Percentiles rank a stretch among this genome's conserved stretches.
These are phyloP conservation scores for Saccharum hybrid DNA, from an alignment of 202 grass and related monocot species.

Conservation along the genomic window DNA sequence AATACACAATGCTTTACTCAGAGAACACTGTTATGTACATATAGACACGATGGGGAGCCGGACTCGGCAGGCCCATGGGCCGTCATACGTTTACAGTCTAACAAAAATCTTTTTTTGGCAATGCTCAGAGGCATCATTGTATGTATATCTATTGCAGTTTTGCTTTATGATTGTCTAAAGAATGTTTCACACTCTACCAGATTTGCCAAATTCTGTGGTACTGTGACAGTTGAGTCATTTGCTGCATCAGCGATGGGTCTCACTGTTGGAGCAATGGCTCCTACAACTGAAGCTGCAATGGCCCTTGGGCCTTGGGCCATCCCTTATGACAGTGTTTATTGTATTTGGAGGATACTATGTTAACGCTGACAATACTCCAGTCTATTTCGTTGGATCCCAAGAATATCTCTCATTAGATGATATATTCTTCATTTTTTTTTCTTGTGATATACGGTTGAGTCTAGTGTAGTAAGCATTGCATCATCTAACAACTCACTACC, in stretches of 20 bases:
- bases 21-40: no score
- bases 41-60: no score
- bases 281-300: slow-evolving; percentile 91
- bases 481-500: slow-evolving; percentile 19
- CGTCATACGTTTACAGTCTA: no score
- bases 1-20: no score
- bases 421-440: slow-evolving; percentile 38
- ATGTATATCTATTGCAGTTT: background rate
- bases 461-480: background rate
- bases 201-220: slow-evolving; percentile 93
- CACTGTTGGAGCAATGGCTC: slow-evolving; percentile 90
- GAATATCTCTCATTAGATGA: slow-evolving; percentile 91
- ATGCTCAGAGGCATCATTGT: slow-evolving; percentile 26
- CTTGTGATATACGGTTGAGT: slow-evolving; percentile 5
- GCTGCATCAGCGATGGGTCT: slow-evolving; percentile 93
- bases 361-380: slow-evolving; percentile 80
- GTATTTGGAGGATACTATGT: slow-evolving; percentile 98
- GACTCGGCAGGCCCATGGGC: no score
- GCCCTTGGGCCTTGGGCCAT: slow-evolving; percentile 74
- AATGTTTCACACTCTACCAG: slow-evolving; percentile 43
- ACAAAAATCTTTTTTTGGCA: background rate
- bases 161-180: slow-evolving; percentile 5
- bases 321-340: slow-evolving; percentile 96
- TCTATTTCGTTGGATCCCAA: slow-evolving; percentile 92
- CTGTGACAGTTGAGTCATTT: slow-evolving; percentile 92